Conservation (phyloP, 1,284 basidiomycete genomes). For the Tremellales sp. region DNA sequence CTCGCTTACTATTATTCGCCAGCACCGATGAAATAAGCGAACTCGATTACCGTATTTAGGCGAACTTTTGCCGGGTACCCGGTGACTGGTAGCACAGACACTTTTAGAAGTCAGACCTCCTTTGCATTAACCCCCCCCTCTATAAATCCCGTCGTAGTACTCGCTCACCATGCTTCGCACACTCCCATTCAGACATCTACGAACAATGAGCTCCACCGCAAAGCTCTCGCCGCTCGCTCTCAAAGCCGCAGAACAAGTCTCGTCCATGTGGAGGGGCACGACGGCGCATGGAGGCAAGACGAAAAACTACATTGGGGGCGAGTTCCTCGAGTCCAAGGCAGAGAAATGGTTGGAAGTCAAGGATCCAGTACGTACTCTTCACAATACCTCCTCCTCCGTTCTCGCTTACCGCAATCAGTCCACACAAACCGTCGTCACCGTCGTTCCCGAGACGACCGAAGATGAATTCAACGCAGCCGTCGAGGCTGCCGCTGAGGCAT, state of each 20-base stretch:
- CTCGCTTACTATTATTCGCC: no score
- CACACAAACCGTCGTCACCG: slow-evolving; percentile 81
- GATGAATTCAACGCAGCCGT: slow-evolving; percentile 83
- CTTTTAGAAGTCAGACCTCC: no score
- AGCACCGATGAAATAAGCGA: no score
- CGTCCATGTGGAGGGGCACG: slow-evolving; percentile 70
- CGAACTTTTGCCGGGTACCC: no score
- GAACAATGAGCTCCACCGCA: no score
- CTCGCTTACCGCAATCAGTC: slow-evolving; percentile 53
- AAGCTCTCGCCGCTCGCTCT: slow-evolving; percentile 29
- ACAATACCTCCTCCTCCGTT: not conserved
- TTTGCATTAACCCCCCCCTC: no score
- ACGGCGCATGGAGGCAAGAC: slow-evolving; percentile 74
- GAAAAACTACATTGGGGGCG: slow-evolving; percentile 83
- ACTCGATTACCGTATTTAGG: no score
- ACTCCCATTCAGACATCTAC: no score
- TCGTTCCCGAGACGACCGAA: slow-evolving; percentile 82
- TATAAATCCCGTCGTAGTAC: no score
- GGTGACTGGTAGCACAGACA: no score
- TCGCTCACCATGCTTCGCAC: slow-evolving; percentile 17
- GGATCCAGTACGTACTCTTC: slow-evolving; percentile 64
- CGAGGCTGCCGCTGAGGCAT: slow-evolving; percentile 78
- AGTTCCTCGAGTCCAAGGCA: slow-evolving; percentile 72
- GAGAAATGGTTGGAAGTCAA: slow-evolving; percentile 75
- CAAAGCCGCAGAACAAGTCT: slow-evolving; percentile 39